Evolutionary conservation across 306 rosid species (phyloP), one percentile per base, ranked within the genome.

Genomic region (Astragalus membranaceus): DNA sequence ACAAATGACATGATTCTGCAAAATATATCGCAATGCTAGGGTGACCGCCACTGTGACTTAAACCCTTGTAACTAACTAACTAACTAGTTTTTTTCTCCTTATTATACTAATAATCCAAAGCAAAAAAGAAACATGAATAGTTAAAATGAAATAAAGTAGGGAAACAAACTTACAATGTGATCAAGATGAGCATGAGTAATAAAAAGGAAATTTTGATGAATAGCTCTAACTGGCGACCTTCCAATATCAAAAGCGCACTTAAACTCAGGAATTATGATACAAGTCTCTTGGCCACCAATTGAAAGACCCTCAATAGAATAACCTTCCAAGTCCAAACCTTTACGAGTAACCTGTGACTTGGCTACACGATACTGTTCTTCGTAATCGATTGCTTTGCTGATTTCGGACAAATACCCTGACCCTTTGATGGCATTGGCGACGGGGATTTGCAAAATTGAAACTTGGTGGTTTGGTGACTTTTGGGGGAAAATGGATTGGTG

Each of bases 111-210:
- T 11, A 26, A 64, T 17, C 73, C 26, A 55, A 66, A 64, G 11
- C 13, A 64, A 64, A 62, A 1, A 0, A 5, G 52, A 60, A 57
- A 1, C 29, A 48, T 1, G 43, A 49, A 6, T 16, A 26, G 13
- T 11, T 11, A 33, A 33, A 48, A 47, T 14, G 3, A 6, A 3
- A 15, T 8, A 47, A 51, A 2, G 8, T 8, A 3, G 5, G 13
- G 9, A 4, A 33, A 47, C 7, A 36, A 82, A 68, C 95, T 81
- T 82, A 94, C 98, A 90, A 94, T 94, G 81, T 90, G 98, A 75
- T 94, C 98, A 75, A 94, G 97, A 74, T 94, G 98, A 73, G 92
- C 98, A 80, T 94, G 96, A 81, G 98, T 94, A 55, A 94, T 87
- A 41, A 85, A 94, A 15, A 90, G 75, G 41, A 88, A 90, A 42